Base-by-base conservation (phyloP, 2,329 filamentous ascomycete genomes). In the Penicillium digitatum region DNA sequence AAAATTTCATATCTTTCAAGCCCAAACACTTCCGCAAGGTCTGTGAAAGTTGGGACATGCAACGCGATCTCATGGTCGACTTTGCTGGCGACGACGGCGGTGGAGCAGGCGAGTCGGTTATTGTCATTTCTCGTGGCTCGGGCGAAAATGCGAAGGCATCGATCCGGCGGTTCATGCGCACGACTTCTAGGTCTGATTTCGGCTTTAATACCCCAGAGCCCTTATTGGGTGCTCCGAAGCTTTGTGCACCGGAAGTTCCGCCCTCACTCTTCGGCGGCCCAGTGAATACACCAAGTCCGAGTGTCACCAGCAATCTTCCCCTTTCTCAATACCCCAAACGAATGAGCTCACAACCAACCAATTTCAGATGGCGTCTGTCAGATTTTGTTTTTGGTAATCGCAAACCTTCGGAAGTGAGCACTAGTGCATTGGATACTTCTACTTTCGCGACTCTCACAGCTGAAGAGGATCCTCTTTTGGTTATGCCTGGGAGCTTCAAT, bases 11-110 rank as follows among this genome's bases (percentile, higher is more conserved):
- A 18, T 78, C 77, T 0, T 85, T 87, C 63, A 86, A 84, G 62
- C 92, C 93, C 4, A 82, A 84, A 38, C 84, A 95, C 63, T 95
- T 95, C 70, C 85, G 87, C 22, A 87, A 86, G 65, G 78, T 84
- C 1, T 97, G 89, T 66, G 77, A 88, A 55, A 88, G 88, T 2
- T 97, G 94, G 93, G 89, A 97, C 66, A 97, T 97, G 92, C 85
- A 85, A 50, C 84, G 91, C 57, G 85, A 79, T 58, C 77, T 97
- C 3, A 87, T 94, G 65, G 90, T 96, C 2, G 94, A 99, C 68
- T 97, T 96, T 73, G 88, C 88, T 38, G 85, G 84, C 20, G 89
- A 92, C 61, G 88, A 94, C 72, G 83, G 84, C n/a, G 78, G 83
- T 52, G 83, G 86, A 46, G 87, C 86, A 26, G 91, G 91, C 20